These are phyloP conservation scores for Podospora sp. DNA, from an alignment of 495 filamentous ascomycete genomes.

Conservation along the genomic window DNA sequence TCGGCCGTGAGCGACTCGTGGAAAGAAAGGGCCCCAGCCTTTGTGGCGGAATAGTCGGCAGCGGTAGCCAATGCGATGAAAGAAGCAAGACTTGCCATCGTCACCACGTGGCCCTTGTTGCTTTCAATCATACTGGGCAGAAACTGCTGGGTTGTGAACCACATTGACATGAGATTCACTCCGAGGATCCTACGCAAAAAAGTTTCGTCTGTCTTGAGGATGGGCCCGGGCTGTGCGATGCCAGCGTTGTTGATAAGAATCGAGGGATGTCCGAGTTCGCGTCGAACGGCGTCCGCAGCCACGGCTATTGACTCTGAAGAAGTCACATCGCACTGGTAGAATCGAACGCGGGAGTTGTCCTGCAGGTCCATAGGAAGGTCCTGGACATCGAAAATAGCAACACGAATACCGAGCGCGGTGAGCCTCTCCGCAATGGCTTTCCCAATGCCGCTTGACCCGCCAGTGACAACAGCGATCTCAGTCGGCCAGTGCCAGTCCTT, in stretches of 20 bases:
- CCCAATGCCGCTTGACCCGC: slow-evolving; percentile 68
- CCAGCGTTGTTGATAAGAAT: slow-evolving; percentile 76
- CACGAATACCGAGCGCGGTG: slow-evolving; percentile 56
- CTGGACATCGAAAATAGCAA: slow-evolving; percentile 67
- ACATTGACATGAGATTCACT: slow-evolving; percentile 68
- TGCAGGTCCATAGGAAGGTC: slow-evolving; percentile 46
- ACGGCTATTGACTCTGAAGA: slow-evolving; percentile 47
- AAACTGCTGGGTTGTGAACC: slow-evolving; percentile 64
- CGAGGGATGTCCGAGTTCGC: slow-evolving; percentile 60
- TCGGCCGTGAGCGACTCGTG: slow-evolving; percentile 68
- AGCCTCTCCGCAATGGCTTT: slow-evolving; percentile 58
- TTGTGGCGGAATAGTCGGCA: slow-evolving; percentile 66
- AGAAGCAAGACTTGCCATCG: slow-evolving; percentile 61
- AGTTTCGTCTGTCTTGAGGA: slow-evolving; percentile 55
- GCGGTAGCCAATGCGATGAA: slow-evolving; percentile 60
- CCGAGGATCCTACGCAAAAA: slow-evolving; percentile 63
- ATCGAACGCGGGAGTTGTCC: slow-evolving; percentile 51
- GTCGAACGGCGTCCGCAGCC: slow-evolving; percentile 50
- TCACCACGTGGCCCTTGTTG: slow-evolving; percentile 73
- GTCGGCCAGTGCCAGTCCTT: slow-evolving; percentile 56
- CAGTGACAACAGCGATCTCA: slow-evolving; percentile 69
- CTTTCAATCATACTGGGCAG: slow-evolving; percentile 60
- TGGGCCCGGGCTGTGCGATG: slow-evolving; percentile 55
- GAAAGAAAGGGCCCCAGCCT: slow-evolving; percentile 65
- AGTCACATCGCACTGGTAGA: slow-evolving; percentile 63